Evolutionary conservation across 2,329 filamentous ascomycete species (phyloP).

Genomic region (Pseudophaeomoniella oleicola): DNA sequence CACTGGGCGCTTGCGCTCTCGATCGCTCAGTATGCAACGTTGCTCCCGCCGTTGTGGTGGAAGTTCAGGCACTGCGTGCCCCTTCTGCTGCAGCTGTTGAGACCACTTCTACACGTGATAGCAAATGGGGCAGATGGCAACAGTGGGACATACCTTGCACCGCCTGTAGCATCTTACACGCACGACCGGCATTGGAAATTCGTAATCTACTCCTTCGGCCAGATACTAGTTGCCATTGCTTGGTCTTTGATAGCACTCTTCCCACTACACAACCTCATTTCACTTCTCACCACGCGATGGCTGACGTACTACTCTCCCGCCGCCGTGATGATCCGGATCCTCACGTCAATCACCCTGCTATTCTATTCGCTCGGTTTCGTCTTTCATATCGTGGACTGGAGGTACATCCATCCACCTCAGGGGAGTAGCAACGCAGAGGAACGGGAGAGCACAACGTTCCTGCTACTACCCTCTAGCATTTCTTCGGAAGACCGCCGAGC

Average conservation of each 20-base stretch:
- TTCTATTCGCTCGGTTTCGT: neutral
- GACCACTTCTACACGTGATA: neutral
- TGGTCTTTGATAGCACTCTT: neutral
- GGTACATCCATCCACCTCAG: neutral
- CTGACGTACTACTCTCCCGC: neutral
- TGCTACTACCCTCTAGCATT: too few species aligned
- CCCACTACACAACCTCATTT: neutral
- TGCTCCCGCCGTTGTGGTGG: neutral
- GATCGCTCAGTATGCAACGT: neutral
- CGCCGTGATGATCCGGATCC: neutral
- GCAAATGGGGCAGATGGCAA: neutral
- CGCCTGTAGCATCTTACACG: too few species aligned
- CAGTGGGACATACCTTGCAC: neutral
- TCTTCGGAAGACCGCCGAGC: neutral
- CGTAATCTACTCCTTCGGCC: neutral
- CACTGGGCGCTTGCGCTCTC: neutral
- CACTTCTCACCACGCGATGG: neutral
- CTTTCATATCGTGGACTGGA: neutral
- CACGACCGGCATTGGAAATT: neutral
- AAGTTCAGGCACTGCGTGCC: neutral
- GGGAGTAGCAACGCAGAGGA: neutral
- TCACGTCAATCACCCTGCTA: neutral
- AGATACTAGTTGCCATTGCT: neutral
- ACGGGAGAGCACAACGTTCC: neutral
- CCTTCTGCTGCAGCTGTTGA: neutral